phyloP scores from a whole-genome alignment of 2,329 filamentous ascomycete genomes.

The Neospermospora avenae region DNA sequence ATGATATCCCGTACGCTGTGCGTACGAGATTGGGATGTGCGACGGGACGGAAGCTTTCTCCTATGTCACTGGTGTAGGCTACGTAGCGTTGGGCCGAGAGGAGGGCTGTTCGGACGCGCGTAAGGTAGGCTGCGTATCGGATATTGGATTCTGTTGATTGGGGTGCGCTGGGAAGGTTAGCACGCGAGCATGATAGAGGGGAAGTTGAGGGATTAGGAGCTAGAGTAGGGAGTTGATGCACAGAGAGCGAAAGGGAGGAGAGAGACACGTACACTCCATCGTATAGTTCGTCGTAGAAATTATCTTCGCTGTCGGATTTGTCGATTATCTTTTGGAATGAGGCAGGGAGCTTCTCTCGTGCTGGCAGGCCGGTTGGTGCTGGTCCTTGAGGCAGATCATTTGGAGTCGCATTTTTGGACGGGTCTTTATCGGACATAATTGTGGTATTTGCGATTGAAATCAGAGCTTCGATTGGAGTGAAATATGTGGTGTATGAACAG shows the following conservation, averaged over 20 bases:
- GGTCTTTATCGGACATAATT: constrained; percentile 31
- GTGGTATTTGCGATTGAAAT: background rate
- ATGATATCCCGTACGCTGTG: constrained; percentile 84
- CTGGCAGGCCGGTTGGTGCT: constrained; percentile 27
- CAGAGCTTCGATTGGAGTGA: background rate
- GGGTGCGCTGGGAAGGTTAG: constrained; percentile 49
- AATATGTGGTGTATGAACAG: background rate
- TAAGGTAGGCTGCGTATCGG: constrained; percentile 90
- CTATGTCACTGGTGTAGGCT: constrained; percentile 94
- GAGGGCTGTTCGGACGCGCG: constrained; percentile 80
- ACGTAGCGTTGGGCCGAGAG: constrained; percentile 92
- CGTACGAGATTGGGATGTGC: constrained; percentile 81
- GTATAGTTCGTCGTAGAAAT: constrained; percentile 72
- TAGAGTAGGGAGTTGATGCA: background rate
- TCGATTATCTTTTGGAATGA: constrained; percentile 57
- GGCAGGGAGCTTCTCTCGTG: constrained; percentile 46
- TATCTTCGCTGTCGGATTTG: constrained; percentile 60
- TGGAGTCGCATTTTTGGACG: constrained; percentile 21
- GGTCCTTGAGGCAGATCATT: constrained; percentile 18
- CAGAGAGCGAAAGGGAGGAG: constrained; percentile 1
- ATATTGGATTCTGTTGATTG: constrained; percentile 82
- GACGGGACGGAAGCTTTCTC: constrained; percentile 91
- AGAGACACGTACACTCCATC: constrained; percentile 68
- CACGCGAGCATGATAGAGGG: background rate
- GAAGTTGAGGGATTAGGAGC: too few relatives aligned